phyloP scores from a whole-genome alignment of 192 early-diverging fungal genomes.

The Pilaira anomala region DNA sequence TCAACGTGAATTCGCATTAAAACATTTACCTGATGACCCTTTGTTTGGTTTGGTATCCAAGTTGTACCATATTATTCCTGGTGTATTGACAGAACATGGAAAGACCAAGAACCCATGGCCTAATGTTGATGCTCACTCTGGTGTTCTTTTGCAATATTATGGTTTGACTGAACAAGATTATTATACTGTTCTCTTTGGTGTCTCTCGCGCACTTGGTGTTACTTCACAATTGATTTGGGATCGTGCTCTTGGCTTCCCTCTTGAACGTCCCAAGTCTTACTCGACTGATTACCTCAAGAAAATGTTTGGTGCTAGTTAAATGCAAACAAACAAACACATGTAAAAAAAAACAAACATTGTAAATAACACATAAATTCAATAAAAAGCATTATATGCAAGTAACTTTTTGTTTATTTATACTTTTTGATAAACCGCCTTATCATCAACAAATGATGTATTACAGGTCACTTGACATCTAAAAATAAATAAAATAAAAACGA shows the following conservation, averaged over 20 bases:
- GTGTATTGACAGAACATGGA: conserved; percentile 95
- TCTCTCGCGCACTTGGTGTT: conserved; percentile 95
- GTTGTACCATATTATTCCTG: conserved; percentile 96
- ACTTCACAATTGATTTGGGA: conserved; percentile 95
- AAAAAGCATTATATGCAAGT: too few relatives aligned
- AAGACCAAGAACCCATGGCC: conserved; percentile 99
- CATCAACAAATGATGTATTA: too few relatives aligned
- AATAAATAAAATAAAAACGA: too few relatives aligned
- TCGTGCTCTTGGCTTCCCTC: conserved; percentile 89
- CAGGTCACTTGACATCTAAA: too few relatives aligned
- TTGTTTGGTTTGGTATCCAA: conserved; percentile 95
- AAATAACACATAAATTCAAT: too few relatives aligned
- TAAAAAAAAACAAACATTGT: too few relatives aligned
- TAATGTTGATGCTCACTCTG: conserved; percentile 99
- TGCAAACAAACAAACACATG: neutral
- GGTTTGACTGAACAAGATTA: conserved; percentile 96
- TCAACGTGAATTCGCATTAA: conserved; percentile 98
- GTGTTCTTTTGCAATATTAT: conserved; percentile 94
- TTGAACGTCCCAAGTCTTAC: conserved; percentile 93
- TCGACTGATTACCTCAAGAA: conserved; percentile 83
- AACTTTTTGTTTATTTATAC: too few relatives aligned
- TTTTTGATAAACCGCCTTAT: too few relatives aligned
- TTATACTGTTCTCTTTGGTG: conserved; percentile 99
- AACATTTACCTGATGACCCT: conserved; percentile 94
- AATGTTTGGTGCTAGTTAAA: conserved; percentile 65